Conservation (phyloP, 179 eudicot species). For the Carnegiea gigantea region DNA sequence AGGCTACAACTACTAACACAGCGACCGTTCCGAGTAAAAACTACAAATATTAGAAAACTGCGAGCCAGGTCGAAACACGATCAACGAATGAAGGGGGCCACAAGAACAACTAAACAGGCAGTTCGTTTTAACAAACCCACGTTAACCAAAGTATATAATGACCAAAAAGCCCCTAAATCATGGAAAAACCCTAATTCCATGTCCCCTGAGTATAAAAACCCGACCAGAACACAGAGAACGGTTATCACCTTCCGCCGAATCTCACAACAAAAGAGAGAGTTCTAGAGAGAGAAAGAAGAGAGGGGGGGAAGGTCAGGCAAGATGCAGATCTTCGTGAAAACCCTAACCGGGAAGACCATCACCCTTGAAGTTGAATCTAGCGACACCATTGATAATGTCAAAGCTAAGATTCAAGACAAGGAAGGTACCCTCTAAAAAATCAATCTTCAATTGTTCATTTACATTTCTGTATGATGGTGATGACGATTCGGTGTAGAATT, state of each 20-base stretch:
- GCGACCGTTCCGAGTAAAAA: no score
- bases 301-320: constrained; percentile 20
- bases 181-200: constrained; percentile 15
- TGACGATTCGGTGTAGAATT: not conserved
- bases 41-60: no score
- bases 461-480: not conserved
- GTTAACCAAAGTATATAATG: not conserved
- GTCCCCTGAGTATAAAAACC: not conserved
- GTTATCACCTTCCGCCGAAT: constrained; percentile 26
- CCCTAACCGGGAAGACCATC: constrained; percentile 48
- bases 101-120: no score
- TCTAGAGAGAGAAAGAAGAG: not conserved
- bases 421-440: constrained; percentile 25
- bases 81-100: no score
- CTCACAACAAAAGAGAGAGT: constrained; percentile 1
- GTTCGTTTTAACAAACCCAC: no score
- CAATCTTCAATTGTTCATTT: not conserved
- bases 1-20: no score
- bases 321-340: constrained; percentile 46
- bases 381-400: constrained; percentile 45
- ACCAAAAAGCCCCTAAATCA: not conserved
- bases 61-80: no score
- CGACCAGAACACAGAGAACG: no score
- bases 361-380: constrained; percentile 45
- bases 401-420: constrained; percentile 46